Conservation (phyloP, 2,329 filamentous ascomycete species). For the Metarhizium rileyi region DNA sequence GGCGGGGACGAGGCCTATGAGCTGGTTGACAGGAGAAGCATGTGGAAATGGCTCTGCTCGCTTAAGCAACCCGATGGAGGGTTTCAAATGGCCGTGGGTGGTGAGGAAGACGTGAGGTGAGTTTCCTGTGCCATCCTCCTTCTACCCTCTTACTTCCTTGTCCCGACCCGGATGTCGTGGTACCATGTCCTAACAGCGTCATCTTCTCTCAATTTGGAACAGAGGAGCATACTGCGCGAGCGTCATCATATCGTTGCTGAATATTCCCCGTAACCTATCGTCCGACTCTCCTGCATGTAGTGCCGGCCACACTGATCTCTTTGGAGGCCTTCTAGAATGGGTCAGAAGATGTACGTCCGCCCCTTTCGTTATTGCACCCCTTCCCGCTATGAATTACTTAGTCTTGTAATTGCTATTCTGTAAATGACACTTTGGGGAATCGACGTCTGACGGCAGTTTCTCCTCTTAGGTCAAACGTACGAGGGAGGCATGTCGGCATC, state of each 20-base stretch:
- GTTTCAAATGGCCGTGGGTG: conserved; percentile 78
- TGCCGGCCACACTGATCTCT: conserved; percentile 53
- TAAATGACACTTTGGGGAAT: conserved; percentile 3
- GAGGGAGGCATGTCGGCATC: conserved; percentile 87
- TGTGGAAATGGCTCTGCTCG: conserved; percentile 85
- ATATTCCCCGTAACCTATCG: conserved; percentile 72
- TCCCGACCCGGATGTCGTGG: conserved; percentile 8
- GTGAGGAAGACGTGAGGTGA: conserved; percentile 84
- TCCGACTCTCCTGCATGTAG: conserved; percentile 58
- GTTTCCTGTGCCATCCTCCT: neutral
- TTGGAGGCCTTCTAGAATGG: conserved; percentile 68
- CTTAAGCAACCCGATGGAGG: conserved; percentile 83
- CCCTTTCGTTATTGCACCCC: conserved; percentile 8
- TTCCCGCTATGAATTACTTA: neutral
- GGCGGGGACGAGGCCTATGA: conserved; percentile 65
- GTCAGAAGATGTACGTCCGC: conserved; percentile 61
- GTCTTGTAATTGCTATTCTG: conserved; percentile 6
- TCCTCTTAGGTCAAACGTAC: conserved; percentile 68
- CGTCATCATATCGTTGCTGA: conserved; percentile 72
- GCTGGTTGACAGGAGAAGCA: conserved; percentile 66
- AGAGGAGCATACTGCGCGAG: conserved; percentile 89
- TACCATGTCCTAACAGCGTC: conserved; percentile 6
- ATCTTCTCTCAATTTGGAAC: conserved; percentile 11
- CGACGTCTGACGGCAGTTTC: conserved; percentile 5
- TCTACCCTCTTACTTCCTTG: neutral